phyloP scores from a whole-genome alignment of 768 basidiomycete species.

The Lactarius pseudohatsudake region DNA sequence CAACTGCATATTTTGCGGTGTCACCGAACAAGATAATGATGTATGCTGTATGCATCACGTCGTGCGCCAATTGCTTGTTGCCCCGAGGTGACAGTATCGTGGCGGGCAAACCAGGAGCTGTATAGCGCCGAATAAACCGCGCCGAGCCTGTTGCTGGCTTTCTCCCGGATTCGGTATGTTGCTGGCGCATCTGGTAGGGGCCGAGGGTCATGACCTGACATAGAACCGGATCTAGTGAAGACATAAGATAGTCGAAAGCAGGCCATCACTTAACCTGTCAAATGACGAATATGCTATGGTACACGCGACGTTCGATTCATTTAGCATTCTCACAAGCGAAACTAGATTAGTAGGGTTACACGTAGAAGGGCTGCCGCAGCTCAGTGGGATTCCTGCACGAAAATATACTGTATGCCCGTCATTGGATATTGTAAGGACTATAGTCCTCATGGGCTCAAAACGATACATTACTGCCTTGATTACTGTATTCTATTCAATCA shows the following conservation, averaged over 20 bases:
- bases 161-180: constrained; percentile 39
- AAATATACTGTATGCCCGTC: no score
- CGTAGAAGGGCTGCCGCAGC: no score
- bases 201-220: constrained; percentile 42
- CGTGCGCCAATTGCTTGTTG: constrained; percentile 35
- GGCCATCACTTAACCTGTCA: constrained; percentile 40
- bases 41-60: constrained; percentile 60
- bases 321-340: no score
- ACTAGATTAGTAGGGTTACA: no score
- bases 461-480: no score
- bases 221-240: constrained; percentile 49
- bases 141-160: constrained; percentile 51
- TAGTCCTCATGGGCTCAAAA: no score
- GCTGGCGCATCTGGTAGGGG: constrained; percentile 49
- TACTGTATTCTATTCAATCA: no score
- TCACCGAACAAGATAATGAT: constrained; percentile 52
- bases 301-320: no score
- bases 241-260: neutral
- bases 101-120: constrained; percentile 56
- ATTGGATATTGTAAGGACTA: no score
- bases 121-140: constrained; percentile 36
- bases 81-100: constrained; percentile 37
- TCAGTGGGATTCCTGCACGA: no score
- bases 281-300: no score
- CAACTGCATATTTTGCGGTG: constrained; percentile 31